These are phyloP conservation scores for Citeromyces nyonsensis DNA, from an alignment of 805 yeast genomes.

Conservation along the genomic window DNA sequence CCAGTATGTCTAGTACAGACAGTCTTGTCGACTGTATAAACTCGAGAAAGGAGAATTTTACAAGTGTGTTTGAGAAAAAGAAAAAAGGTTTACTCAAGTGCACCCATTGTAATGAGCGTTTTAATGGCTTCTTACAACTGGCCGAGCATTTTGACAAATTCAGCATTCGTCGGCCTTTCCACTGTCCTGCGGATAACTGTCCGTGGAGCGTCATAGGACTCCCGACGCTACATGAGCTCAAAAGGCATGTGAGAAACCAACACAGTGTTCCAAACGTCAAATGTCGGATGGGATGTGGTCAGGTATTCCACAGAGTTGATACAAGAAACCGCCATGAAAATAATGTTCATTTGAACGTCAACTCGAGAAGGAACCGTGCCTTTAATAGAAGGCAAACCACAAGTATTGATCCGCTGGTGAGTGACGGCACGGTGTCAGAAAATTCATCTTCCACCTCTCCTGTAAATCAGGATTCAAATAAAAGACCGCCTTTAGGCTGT, in stretches of 20 bases:
- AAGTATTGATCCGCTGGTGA: not conserved
- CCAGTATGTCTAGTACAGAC: too few relatives aligned
- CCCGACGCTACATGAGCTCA: conserved; percentile 29
- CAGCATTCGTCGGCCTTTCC: conserved; percentile 20
- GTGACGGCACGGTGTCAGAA: not conserved
- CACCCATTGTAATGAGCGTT: conserved; percentile 26
- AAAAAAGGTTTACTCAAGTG: conserved; percentile 30
- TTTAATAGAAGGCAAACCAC: not conserved
- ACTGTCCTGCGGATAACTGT: conserved; percentile 28
- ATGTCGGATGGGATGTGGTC: not conserved
- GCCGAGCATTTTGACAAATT: conserved; percentile 24
- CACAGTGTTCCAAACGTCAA: conserved; percentile 10
- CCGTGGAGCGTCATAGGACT: conserved; percentile 33
- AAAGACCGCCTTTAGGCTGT: not conserved
- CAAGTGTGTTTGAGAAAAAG: conserved; percentile 11
- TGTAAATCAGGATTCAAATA: not conserved
- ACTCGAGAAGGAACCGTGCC: not conserved
- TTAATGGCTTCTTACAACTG: conserved; percentile 15
- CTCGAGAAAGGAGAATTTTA: not conserved
- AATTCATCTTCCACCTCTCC: not conserved
- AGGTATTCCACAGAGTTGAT: conserved; percentile 1
- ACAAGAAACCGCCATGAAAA: conserved; percentile 1
- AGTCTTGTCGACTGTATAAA: too few relatives aligned
- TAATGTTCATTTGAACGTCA: not conserved
- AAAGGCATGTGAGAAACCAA: conserved; percentile 32